Evolutionary conservation across 2,329 filamentous ascomycete genomes (phyloP).

Genomic region (Aspergillaceae sp.): DNA sequence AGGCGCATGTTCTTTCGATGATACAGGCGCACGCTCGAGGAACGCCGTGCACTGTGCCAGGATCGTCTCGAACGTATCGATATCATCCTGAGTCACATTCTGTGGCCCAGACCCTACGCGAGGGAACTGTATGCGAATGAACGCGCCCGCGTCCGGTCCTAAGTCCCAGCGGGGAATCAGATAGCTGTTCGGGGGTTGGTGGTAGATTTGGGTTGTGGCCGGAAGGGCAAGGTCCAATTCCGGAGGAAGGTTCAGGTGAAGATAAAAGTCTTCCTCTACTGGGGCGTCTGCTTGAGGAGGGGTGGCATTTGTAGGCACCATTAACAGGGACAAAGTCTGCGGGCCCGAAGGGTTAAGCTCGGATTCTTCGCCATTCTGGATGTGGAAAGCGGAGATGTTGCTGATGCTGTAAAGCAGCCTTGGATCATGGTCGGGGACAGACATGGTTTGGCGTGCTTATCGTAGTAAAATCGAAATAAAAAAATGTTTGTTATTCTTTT

Average conservation of each 20-base stretch:
- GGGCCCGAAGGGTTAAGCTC: constrained; percentile 75
- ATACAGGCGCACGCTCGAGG: constrained; percentile 61
- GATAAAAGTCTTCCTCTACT: constrained; percentile 85
- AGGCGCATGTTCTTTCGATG: constrained; percentile 27
- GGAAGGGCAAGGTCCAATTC: constrained; percentile 90
- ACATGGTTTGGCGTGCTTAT: constrained; percentile 9
- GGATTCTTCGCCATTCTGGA: constrained; percentile 77
- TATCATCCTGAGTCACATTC: constrained; percentile 73
- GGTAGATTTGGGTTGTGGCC: constrained; percentile 94
- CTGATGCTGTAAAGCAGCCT: constrained; percentile 47
- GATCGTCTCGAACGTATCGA: constrained; percentile 96
- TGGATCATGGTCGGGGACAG: constrained; percentile 25
- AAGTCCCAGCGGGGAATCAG: constrained; percentile 93
- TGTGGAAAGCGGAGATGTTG: constrained; percentile 84
- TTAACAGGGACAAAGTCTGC: constrained; percentile 84
- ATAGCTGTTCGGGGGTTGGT: constrained; percentile 86
- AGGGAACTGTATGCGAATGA: constrained; percentile 89
- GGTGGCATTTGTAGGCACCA: constrained; percentile 84
- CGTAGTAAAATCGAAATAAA: too few relatives aligned
- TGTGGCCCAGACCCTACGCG: constrained; percentile 54
- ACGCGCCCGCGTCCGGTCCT: constrained; percentile 77
- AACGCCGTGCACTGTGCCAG: constrained; percentile 97
- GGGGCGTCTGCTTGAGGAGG: constrained; percentile 50
- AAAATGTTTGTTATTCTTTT: too few relatives aligned
- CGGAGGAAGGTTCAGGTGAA: constrained; percentile 87